These are phyloP conservation scores for Lactifluus hygrophoroides DNA, from an alignment of 768 basidiomycete species.

Conservation along the genomic window DNA sequence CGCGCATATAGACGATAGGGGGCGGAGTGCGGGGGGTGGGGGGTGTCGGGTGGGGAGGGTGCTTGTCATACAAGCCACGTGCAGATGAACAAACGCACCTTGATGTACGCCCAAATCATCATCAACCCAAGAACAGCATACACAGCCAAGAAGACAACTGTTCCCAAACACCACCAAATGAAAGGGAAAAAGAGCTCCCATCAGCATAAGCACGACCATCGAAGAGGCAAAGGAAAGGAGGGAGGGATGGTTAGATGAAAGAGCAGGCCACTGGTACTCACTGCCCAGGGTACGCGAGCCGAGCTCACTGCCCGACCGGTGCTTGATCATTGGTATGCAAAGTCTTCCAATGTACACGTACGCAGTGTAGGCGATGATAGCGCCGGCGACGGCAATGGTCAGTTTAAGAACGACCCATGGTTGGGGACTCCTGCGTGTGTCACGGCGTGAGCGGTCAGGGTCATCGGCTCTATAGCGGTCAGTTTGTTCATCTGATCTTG, in stretches of 20 bases:
- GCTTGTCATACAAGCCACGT: neutral
- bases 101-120: constrained; percentile 71
- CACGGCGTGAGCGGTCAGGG: constrained; percentile 1
- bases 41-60: no score
- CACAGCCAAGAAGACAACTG: constrained; percentile 60
- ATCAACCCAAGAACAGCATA: constrained; percentile 59
- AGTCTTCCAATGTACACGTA: constrained; percentile 77
- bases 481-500: neutral
- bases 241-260: neutral
- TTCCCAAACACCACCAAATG: no score
- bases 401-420: constrained; percentile 73
- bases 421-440: constrained; percentile 36
- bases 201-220: neutral
- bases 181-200: neutral
- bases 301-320: constrained; percentile 32
- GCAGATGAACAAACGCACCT: constrained; percentile 37
- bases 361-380: constrained; percentile 53
- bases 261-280: constrained; percentile 36
- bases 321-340: constrained; percentile 60
- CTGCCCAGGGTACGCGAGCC: constrained; percentile 51
- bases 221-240: no score
- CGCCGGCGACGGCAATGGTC: constrained; percentile 48
- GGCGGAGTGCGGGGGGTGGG: neutral
- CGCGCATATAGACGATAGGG: no score
- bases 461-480: neutral